Percentiles rank a stretch among this genome's conserved stretches.
phyloP scores from a whole-genome alignment of 768 basidiomycete species.

The Mycena latifolia region DNA sequence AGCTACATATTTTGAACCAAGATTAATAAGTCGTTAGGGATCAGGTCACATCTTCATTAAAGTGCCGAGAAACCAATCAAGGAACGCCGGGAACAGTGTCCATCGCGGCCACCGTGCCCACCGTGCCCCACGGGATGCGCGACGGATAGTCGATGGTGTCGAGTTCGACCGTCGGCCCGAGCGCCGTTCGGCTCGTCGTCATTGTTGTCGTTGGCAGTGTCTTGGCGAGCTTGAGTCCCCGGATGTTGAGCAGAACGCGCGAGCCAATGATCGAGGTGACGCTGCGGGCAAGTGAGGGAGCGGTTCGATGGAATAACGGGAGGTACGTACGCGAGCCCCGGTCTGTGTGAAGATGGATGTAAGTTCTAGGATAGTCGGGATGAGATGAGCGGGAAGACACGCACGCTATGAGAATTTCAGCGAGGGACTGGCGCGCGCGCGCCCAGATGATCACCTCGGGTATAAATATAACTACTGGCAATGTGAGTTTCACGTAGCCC shows the following conservation, averaged over 20 bases:
- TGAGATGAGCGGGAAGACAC: background rate
- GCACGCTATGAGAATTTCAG: slow-evolving; percentile 31
- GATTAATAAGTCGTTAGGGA: no score
- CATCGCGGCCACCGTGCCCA: slow-evolving; percentile 7
- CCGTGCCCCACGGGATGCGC: slow-evolving; percentile 21
- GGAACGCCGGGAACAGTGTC: no score
- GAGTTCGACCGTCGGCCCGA: slow-evolving; percentile 20
- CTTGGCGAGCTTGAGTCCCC: slow-evolving; percentile 1
- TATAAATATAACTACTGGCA: slow-evolving; percentile 20
- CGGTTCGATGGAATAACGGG: no score
- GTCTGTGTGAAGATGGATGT: slow-evolving; percentile 11
- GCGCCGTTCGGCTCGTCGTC: background rate
- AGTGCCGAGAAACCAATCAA: no score
- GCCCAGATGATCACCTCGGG: slow-evolving; percentile 33
- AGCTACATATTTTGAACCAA: no score
- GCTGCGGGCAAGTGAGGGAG: no score
- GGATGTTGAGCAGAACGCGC: slow-evolving; percentile 33
- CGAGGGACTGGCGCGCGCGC: slow-evolving; percentile 24
- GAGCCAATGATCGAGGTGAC: slow-evolving; percentile 33
- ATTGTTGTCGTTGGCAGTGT: slow-evolving; percentile 9
- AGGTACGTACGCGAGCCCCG: slow-evolving; percentile 28
- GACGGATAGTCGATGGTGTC: slow-evolving; percentile 34
- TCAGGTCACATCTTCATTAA: no score
- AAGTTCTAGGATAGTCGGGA: background rate
- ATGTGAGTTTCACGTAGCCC: no score